Evolutionary conservation across 2,329 filamentous ascomycete species (phyloP).

Genomic region (Nemania sp.): DNA sequence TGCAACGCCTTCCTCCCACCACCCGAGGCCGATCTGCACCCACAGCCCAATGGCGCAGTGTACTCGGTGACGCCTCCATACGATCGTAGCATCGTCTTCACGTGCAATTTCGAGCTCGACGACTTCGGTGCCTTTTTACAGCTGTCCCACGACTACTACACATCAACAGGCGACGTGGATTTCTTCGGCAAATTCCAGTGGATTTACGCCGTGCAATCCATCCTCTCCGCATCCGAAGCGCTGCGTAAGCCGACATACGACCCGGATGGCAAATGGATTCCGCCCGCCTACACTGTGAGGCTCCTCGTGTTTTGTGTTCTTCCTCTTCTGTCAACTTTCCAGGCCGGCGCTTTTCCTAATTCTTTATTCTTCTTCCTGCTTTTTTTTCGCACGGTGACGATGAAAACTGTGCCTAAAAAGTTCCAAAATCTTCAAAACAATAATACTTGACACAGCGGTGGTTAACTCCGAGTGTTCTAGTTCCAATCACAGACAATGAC

Average conservation of each 20-base stretch:
- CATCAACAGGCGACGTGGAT: constrained; percentile 75
- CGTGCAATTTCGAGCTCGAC: constrained; percentile 97
- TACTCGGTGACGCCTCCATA: constrained; percentile 73
- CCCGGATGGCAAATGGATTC: constrained; percentile 47
- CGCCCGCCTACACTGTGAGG: constrained; percentile 66
- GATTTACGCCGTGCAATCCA: constrained; percentile 76
- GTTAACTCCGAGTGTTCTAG: no score
- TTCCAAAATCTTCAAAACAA: no score
- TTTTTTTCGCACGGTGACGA: no score
- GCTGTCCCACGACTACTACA: constrained; percentile 83
- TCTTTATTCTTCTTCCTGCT: no score
- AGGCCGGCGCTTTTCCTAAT: no score
- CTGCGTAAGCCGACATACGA: constrained; percentile 76
- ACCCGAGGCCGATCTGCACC: constrained; percentile 74
- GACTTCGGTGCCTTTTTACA: constrained; percentile 88
- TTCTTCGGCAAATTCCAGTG: constrained; percentile 81
- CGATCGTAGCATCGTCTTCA: constrained; percentile 79
- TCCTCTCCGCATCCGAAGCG: constrained; percentile 75
- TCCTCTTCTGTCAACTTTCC: no score
- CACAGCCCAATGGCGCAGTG: constrained; percentile 68
- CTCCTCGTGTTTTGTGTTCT: no score
- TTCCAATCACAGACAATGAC: constrained; percentile 80
- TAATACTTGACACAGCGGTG: no score
- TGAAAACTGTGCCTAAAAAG: no score
- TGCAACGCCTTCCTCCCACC: constrained; percentile 94